Conservation (phyloP, 805 yeast genomes). For the Zygosaccharomyces rouxii region DNA sequence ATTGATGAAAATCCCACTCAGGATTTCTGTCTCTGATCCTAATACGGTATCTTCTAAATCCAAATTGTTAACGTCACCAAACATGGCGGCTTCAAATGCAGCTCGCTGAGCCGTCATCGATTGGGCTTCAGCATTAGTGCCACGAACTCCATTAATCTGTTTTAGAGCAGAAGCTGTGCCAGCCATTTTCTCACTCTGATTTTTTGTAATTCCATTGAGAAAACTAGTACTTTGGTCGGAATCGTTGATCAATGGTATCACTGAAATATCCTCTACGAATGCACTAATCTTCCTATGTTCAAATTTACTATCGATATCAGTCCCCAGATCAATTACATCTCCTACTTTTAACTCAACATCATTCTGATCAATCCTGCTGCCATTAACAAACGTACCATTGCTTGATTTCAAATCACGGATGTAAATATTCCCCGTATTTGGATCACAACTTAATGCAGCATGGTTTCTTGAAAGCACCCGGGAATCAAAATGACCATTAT, state of each 20-base stretch:
- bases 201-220: background rate
- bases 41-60: slow-evolving; percentile 48
- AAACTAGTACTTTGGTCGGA: slow-evolving; percentile 8
- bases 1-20: slow-evolving; percentile 55
- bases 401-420: slow-evolving; percentile 85
- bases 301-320: slow-evolving; percentile 67
- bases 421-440: slow-evolving; percentile 57
- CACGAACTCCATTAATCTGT: slow-evolving; percentile 1
- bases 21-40: slow-evolving; percentile 44
- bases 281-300: slow-evolving; percentile 84
- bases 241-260: slow-evolving; percentile 38
- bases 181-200: background rate
- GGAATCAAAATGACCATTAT: slow-evolving; percentile 92
- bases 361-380: slow-evolving; percentile 50
- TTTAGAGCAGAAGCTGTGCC: slow-evolving; percentile 6
- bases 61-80: slow-evolving; percentile 50
- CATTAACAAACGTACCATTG: slow-evolving; percentile 92
- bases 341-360: slow-evolving; percentile 68
- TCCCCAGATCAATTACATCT: slow-evolving; percentile 89
- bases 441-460: slow-evolving; percentile 81
- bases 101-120: slow-evolving; percentile 25
- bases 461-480: slow-evolving; percentile 90
- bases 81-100: slow-evolving; percentile 56
- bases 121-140: slow-evolving; percentile 5
- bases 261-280: slow-evolving; percentile 65